Base-by-base conservation (phyloP, 768 basidiomycete species). In the Calvatia gigantea region DNA sequence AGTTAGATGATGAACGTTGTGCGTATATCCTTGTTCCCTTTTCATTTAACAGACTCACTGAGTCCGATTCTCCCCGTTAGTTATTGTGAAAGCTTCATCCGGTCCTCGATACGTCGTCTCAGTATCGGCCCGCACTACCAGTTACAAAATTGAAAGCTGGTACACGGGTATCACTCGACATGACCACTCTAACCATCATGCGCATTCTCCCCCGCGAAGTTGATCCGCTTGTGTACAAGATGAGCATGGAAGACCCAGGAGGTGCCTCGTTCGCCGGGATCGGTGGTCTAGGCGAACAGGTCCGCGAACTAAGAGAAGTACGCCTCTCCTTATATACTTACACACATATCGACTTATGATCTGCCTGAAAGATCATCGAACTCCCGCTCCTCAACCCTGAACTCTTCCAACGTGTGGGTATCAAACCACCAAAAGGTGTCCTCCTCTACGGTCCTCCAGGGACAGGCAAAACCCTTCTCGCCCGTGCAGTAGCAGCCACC, bases 161-260 rank as follows among this genome's bases (percentile, higher is more conserved):
- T 47, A 92, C 92, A 3, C 91, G 97, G 60, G 97, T 99, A 55
- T 95, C 94, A 53, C 84, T 99, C 29, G 97, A 99, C 70, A 98
- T 99, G 97, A 99, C 97, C 3, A 98, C 97, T 2, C 77, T 98
- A 29, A 99, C 97, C 5, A 93, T 99, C 66, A 98, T 99, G 94
- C 91, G 97, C 33, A 96, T 98, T 50, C 77, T 99, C 17, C 97
- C 97, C 3, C 84, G 97, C 59, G 97, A 99, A 69, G 93, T 99
- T 6, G 97, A 99, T 68, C 97, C 97, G 14, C 75, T 96, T 64
- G 96, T 99, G 9, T 99, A 99, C 78, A 98, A 98, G 75, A 99
- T 98, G 97, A 96, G 93, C 60, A 76, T 97, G 65, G 97, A 99
- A 70, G 96, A 98, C 65, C 94, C 97, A 2, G 94, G 94, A 75